Evolutionary conservation across 2,329 filamentous ascomycete species (phyloP).

Genomic region (Conoideocrella luteorostrata): DNA sequence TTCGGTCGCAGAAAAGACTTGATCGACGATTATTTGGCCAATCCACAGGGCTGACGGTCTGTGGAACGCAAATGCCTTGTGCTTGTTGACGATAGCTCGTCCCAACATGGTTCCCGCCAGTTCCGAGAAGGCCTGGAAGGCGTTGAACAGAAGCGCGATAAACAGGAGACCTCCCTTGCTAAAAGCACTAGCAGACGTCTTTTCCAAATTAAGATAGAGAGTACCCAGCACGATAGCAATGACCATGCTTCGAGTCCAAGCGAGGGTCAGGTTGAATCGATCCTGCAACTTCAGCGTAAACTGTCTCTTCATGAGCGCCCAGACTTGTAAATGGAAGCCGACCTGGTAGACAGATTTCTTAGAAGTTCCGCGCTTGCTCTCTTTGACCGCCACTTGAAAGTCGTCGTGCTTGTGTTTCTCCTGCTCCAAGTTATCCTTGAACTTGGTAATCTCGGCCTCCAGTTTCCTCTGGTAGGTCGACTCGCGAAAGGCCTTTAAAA

Average conservation of each 20-base stretch:
- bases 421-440: constrained; percentile 56
- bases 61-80: constrained; percentile 77
- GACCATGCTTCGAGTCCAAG: constrained; percentile 61
- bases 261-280: constrained; percentile 66
- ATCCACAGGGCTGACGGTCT: constrained; percentile 78
- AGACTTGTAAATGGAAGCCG: constrained; percentile 76
- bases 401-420: constrained; percentile 67
- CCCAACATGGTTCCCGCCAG: constrained; percentile 69
- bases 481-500: constrained; percentile 63
- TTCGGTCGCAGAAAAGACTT: constrained; percentile 62
- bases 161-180: constrained; percentile 78
- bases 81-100: constrained; percentile 74
- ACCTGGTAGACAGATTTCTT: constrained; percentile 75
- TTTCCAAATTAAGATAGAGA: constrained; percentile 65
- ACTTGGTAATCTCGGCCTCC: constrained; percentile 60
- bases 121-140: constrained; percentile 80
- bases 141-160: constrained; percentile 74
- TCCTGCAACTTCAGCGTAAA: constrained; percentile 84
- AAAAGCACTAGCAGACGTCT: constrained; percentile 65
- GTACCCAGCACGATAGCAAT: constrained; percentile 76
- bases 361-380: constrained; percentile 71
- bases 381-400: constrained; percentile 67
- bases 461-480: constrained; percentile 54
- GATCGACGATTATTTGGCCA: constrained; percentile 73
- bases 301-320: constrained; percentile 77